Conservation (phyloP, 1,284 basidiomycete genomes). For the Afroboletus lepidellus region DNA sequence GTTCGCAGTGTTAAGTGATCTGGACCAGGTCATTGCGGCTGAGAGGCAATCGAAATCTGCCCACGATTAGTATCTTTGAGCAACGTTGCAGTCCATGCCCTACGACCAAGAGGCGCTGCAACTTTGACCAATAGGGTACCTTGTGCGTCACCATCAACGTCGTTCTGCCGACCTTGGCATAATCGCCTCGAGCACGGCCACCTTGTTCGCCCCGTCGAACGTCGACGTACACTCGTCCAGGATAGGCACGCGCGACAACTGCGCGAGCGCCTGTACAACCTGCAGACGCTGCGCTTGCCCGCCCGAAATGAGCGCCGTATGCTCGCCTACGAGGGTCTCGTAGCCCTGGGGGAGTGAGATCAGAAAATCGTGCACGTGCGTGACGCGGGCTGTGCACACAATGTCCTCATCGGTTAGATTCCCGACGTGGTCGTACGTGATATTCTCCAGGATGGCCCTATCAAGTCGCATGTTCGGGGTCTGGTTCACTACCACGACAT, state of each 20-base stretch:
- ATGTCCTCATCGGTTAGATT: constrained; percentile 53
- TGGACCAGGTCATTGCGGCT: no score
- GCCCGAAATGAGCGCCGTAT: constrained; percentile 85
- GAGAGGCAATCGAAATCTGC: no score
- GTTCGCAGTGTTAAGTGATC: no score
- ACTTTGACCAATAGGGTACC: no score
- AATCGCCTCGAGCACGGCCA: constrained; percentile 78
- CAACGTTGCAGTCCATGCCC: no score
- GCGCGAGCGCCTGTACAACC: constrained; percentile 86
- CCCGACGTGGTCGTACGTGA: constrained; percentile 66
- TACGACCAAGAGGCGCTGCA: no score
- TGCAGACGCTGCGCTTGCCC: constrained; percentile 93
- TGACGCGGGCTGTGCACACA: constrained; percentile 66
- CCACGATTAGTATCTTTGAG: no score
- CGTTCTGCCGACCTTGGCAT: constrained; percentile 67
- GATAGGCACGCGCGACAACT: constrained; percentile 73
- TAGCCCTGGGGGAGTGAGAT: constrained; percentile 79
- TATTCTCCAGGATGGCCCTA: constrained; percentile 81
- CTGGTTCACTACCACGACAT: constrained; percentile 86
- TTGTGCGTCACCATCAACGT: constrained; percentile 95
- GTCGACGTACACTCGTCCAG: constrained; percentile 95
- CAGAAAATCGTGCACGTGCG: constrained; percentile 89
- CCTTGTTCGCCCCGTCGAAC: constrained; percentile 81
- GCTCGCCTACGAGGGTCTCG: constrained; percentile 85
- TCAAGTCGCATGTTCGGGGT: constrained; percentile 87